Evolutionary conservation across 495 filamentous ascomycete genomes (phyloP).

Genomic region (Hypoxylon lienhwacheense): DNA sequence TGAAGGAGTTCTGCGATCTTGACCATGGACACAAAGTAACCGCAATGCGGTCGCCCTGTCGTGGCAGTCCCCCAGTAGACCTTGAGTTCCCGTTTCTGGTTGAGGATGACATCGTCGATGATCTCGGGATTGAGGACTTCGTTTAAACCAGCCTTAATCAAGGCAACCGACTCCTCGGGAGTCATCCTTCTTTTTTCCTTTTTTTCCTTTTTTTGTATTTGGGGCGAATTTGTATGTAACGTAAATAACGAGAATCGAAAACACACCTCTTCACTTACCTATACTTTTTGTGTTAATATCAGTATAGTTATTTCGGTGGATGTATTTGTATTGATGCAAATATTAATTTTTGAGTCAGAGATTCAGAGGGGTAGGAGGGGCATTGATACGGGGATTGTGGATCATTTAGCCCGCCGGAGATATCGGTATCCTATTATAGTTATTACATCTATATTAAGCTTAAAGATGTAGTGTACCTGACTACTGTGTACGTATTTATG

Average conservation of each 20-base stretch:
- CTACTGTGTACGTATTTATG: no score
- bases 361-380: constrained; percentile 35
- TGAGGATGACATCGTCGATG: constrained; percentile 69
- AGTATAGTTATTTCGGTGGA: constrained; percentile 10
- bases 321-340: constrained; percentile 6
- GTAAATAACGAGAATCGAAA: neutral
- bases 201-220: no score
- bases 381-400: constrained; percentile 24
- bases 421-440: constrained; percentile 16
- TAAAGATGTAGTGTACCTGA: no score
- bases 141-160: constrained; percentile 79
- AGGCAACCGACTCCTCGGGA: constrained; percentile 53
- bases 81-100: constrained; percentile 67
- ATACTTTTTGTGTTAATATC: constrained; percentile 3
- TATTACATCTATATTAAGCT: neutral
- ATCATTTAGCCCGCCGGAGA: constrained; percentile 21
- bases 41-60: constrained; percentile 76
- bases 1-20: constrained; percentile 88
- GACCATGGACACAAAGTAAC: constrained; percentile 82
- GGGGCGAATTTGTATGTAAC: neutral
- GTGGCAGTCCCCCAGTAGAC: constrained; percentile 93
- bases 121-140: constrained; percentile 88
- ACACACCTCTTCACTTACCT: neutral
- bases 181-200: no score
- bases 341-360: constrained; percentile 37